A percentile compares a stretch with the other conserved stretches of the same genome.
Evolutionary conservation across 495 filamentous ascomycete genomes (phyloP).

Genomic region (Daldinia decipiens): DNA sequence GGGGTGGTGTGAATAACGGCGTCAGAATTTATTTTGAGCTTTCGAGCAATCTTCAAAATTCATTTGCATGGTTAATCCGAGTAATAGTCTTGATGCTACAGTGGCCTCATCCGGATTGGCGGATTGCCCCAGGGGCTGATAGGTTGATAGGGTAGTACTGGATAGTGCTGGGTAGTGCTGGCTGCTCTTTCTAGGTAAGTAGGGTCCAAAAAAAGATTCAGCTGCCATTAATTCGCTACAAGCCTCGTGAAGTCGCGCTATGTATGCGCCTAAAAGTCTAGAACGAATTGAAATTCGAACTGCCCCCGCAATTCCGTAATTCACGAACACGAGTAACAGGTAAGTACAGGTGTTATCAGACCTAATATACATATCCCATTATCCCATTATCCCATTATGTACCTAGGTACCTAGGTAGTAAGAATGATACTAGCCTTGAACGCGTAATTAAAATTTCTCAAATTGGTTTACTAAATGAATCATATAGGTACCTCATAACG

Average conservation of each 20-base stretch:
- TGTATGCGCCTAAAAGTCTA: constrained; percentile 1
- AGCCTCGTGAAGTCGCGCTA: constrained; percentile 11
- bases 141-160: too few species aligned
- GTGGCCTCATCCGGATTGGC: constrained; percentile 49
- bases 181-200: not conserved
- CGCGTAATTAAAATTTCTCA: too few species aligned
- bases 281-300: constrained; percentile 17
- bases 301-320: constrained; percentile 38
- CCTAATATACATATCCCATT: too few species aligned
- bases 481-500: too few species aligned
- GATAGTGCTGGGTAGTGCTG: not conserved
- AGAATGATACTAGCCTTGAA: too few species aligned
- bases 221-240: constrained; percentile 34
- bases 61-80: constrained; percentile 35
- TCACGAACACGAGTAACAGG: constrained; percentile 16
- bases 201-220: constrained; percentile 34
- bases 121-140: constrained; percentile 42
- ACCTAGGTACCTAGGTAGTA: too few species aligned
- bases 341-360: not conserved
- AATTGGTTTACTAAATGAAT: too few species aligned
- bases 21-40: constrained; percentile 44
- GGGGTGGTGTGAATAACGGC: constrained; percentile 32
- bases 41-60: constrained; percentile 15
- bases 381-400: too few species aligned
- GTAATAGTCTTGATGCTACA: constrained; percentile 45